These are phyloP conservation scores for Picochlorum sp. DNA, from an alignment of 139 green algal genomes.

Conservation along the genomic window DNA sequence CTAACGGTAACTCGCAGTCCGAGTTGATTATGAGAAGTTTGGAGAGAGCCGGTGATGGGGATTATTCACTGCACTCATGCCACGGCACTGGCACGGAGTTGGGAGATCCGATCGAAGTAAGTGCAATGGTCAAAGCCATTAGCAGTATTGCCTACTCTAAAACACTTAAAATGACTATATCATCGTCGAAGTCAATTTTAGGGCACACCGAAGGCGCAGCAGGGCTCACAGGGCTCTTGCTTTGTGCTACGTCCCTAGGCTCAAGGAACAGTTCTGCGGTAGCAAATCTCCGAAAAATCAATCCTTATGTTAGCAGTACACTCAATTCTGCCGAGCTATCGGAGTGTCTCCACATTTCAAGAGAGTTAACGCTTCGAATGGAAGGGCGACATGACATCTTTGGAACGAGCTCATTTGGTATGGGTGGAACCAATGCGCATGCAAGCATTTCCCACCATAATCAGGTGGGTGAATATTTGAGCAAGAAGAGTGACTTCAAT, in stretches of 20 bases:
- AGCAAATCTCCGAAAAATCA: constrained; percentile 50
- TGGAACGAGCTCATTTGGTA: constrained; percentile 40
- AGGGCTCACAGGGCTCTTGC: constrained; percentile 48
- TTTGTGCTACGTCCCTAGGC: constrained; percentile 22
- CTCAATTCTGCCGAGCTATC: constrained; percentile 1
- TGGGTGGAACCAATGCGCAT: constrained; percentile 43
- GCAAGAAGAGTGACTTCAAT: too few relatives aligned
- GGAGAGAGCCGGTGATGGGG: background rate
- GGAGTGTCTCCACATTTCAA: too few relatives aligned
- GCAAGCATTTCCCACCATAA: constrained; percentile 11
- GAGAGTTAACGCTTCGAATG: too few relatives aligned
- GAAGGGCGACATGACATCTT: too few relatives aligned
- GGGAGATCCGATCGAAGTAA: constrained; percentile 80
- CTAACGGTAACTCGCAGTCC: constrained; percentile 46
- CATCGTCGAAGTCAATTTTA: constrained; percentile 36
- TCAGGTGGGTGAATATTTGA: too few relatives aligned
- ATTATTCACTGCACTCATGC: constrained; percentile 17
- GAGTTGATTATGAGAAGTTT: constrained; percentile 16
- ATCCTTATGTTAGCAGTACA: constrained; percentile 40
- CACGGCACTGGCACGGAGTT: constrained; percentile 78
- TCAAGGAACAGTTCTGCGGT: constrained; percentile 10
- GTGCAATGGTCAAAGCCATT: constrained; percentile 28
- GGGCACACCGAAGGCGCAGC: constrained; percentile 47
- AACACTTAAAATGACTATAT: background rate
- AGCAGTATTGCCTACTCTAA: background rate